Base-by-base conservation (phyloP, 495 filamentous ascomycete genomes). In the Stereocaulon alpinum region DNA sequence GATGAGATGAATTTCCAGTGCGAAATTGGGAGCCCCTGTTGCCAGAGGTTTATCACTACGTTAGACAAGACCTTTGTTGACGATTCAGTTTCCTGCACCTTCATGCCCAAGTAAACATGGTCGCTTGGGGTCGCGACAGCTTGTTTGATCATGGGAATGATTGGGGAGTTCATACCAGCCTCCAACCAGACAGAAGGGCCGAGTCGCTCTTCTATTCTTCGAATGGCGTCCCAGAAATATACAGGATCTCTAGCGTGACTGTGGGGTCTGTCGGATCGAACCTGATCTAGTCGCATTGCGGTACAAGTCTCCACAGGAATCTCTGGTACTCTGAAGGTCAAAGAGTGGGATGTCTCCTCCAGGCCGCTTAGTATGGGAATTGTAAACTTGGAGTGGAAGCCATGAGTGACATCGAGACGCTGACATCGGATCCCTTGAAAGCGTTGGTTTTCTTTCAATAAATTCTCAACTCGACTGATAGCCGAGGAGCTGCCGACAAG, bases 31-130 rank as follows among this genome's bases (percentile, higher is more conserved):
- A 76, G 27, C 0, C 77, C 76, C 6, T 68, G 61, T 43, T 71
- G 74, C 80, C 80, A 82, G 0, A 83, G 73, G 3, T 53, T 56
- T 0, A 73, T 5, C 0, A 77, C 81, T 2, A 74, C 65, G n/a
- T n/a, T n/a, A n/a, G n/a, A n/a, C n/a, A n/a, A n/a, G n/a, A n/a
- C n/a, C n/a, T n/a, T n/a, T n/a, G n/a, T n/a, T n/a, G n/a, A n/a
- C n/a, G n/a, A n/a, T n/a, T n/a, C n/a, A n/a, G n/a, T n/a, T n/a
- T n/a, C n/a, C n/a, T n/a, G n/a, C n/a, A n/a, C n/a, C n/a, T n/a
- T n/a, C n/a, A n/a, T n/a, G n/a, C n/a, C n/a, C n/a, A n/a, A n/a
- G n/a, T n/a, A n/a, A n/a, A n/a, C n/a, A n/a, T n/a, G n/a, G n/a
- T n/a, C n/a, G n/a, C n/a, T n/a, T n/a, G n/a, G n/a, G n/a, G n/a